Evolutionary conservation across 352 stramenopile species (phyloP).

Genomic region (Thalassiosira livingstoniorum): DNA sequence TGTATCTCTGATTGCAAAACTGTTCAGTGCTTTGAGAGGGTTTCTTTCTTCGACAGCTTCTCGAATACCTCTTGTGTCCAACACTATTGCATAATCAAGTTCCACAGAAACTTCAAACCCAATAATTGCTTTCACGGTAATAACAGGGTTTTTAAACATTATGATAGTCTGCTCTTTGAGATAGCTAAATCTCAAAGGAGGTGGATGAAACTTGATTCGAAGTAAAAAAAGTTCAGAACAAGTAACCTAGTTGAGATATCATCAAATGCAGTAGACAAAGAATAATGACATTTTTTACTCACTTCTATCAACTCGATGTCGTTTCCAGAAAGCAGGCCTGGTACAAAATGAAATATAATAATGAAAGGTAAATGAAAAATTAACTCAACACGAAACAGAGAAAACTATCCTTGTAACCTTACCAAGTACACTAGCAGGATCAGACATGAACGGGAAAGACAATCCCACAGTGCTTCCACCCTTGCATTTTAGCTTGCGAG

Average conservation of each 20-base stretch:
- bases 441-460: slow-evolving; percentile 33
- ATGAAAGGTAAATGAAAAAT: too few species aligned
- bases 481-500: slow-evolving; percentile 38
- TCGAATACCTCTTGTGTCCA: slow-evolving; percentile 49
- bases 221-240: too few species aligned
- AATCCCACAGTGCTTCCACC: slow-evolving; percentile 28
- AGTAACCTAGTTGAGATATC: too few species aligned
- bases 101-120: slow-evolving; percentile 38
- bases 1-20: slow-evolving; percentile 52
- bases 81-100: slow-evolving; percentile 32
- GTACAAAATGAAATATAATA: too few species aligned
- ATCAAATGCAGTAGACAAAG: too few species aligned
- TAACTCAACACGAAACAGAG: too few species aligned
- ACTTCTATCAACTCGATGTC: slow-evolving; percentile 35
- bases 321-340: neutral
- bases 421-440: slow-evolving; percentile 4
- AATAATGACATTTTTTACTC: too few species aligned
- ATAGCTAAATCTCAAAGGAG: slow-evolving; percentile 31
- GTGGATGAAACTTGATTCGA: too few species aligned
- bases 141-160: slow-evolving; percentile 19
- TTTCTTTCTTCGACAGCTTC: slow-evolving; percentile 50
- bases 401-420: too few species aligned
- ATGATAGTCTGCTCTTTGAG: slow-evolving; percentile 5
- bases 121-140: slow-evolving; percentile 24
- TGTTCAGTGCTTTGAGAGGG: slow-evolving; percentile 55